These are phyloP conservation scores for Scedosporium minutisporum DNA, from an alignment of 2,329 filamentous ascomycete genomes.

Conservation along the genomic window DNA sequence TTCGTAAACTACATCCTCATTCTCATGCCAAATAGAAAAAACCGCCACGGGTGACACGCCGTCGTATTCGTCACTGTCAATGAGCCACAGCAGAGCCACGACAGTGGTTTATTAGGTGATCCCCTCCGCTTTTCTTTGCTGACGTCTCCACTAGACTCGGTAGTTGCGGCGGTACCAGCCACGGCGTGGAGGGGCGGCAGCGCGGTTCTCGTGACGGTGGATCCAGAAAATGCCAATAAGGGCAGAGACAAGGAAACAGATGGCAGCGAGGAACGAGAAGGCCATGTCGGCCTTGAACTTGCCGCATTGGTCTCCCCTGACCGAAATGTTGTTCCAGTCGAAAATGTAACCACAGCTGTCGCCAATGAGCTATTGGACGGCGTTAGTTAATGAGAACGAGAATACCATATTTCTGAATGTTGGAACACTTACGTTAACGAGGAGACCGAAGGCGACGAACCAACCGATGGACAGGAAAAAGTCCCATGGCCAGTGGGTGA, in stretches of 20 bases:
- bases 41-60: too few relatives aligned
- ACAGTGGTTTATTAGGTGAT: too few relatives aligned
- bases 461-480: slow-evolving; percentile 58
- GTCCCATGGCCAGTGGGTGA: slow-evolving; percentile 64
- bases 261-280: slow-evolving; percentile 61
- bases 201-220: slow-evolving; percentile 27
- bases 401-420: too few relatives aligned
- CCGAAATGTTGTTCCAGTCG: slow-evolving; percentile 46
- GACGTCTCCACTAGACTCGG: slow-evolving; percentile 1
- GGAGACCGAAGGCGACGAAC: slow-evolving; percentile 60
- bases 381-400: neutral
- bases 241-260: slow-evolving; percentile 59
- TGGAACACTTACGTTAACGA: slow-evolving; percentile 44
- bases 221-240: slow-evolving; percentile 48
- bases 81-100: neutral
- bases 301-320: slow-evolving; percentile 45
- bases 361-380: slow-evolving; percentile 18
- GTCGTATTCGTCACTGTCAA: too few relatives aligned
- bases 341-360: slow-evolving; percentile 47
- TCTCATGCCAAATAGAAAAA: too few relatives aligned
- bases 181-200: slow-evolving; percentile 11
- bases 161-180: slow-evolving; percentile 4
- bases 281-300: slow-evolving; percentile 63
- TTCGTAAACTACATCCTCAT: too few relatives aligned
- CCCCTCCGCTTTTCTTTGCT: neutral